A percentile compares a stretch with the other conserved stretches of the same genome.
Conservation (phyloP, 306 rosid species). For the Dryas drummondii region DNA sequence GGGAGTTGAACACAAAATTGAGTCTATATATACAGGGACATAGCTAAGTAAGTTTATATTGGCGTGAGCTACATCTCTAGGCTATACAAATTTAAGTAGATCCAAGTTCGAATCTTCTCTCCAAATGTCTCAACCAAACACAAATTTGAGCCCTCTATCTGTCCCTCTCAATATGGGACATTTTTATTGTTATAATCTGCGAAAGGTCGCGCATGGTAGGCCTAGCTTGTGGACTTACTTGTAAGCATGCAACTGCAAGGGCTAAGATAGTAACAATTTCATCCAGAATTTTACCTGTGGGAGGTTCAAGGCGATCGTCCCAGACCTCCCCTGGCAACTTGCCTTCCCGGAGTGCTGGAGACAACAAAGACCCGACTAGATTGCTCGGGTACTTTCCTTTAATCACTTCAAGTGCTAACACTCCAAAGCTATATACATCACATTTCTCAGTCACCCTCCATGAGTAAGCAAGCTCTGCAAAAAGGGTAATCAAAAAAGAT, state of each 20-base stretch:
- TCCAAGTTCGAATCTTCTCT: not conserved
- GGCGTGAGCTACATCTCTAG: not conserved
- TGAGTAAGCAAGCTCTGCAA: slow-evolving; percentile 45
- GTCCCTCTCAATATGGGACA: slow-evolving; percentile 4
- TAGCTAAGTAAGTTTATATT: not conserved
- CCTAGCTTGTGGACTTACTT: slow-evolving; percentile 26
- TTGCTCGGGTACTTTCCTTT: slow-evolving; percentile 35
- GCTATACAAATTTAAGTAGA: not conserved
- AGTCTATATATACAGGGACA: not conserved
- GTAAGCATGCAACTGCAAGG: slow-evolving; percentile 36
- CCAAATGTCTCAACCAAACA: not conserved
- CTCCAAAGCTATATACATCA: slow-evolving; percentile 46
- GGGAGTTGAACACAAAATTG: not conserved
- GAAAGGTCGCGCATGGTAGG: slow-evolving; percentile 37
- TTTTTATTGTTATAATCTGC: slow-evolving; percentile 13
- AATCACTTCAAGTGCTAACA: slow-evolving; percentile 31
- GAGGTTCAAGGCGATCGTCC: slow-evolving; percentile 35
- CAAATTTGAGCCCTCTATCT: not conserved
- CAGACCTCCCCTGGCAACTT: slow-evolving; percentile 20
- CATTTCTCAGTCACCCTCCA: slow-evolving; percentile 37
- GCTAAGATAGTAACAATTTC: slow-evolving; percentile 17
- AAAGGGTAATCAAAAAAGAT: not conserved
- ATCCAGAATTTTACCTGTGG: slow-evolving; percentile 18
- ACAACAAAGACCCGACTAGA: slow-evolving; percentile 12
- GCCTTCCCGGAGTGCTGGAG: slow-evolving; percentile 12